Conservation (phyloP, 768 basidiomycete genomes). For the Boletus vermiculosoides region DNA sequence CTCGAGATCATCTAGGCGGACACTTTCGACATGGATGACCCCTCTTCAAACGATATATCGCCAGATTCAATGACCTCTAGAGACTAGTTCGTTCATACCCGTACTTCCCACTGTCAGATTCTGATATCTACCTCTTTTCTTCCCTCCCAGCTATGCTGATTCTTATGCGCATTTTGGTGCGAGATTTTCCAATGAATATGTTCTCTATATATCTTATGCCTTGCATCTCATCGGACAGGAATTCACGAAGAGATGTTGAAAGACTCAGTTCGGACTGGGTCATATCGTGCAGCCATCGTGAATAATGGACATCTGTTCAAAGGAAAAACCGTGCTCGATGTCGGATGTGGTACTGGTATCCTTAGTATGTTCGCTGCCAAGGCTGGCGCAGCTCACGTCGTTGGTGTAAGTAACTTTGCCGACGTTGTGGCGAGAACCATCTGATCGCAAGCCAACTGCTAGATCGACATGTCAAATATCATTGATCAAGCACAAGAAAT, state of each 20-base stretch:
- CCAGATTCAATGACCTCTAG: slow-evolving; percentile 71
- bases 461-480: slow-evolving; percentile 99
- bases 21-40: slow-evolving; percentile 26
- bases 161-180: slow-evolving; percentile 94
- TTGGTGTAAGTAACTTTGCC: slow-evolving; percentile 61
- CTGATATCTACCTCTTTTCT: slow-evolving; percentile 38
- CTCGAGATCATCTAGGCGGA: slow-evolving; percentile 1
- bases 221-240: slow-evolving; percentile 45
- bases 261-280: slow-evolving; percentile 90
- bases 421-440: background rate
- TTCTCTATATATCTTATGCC: slow-evolving; percentile 4
- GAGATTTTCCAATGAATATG: slow-evolving; percentile 19
- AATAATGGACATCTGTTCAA: slow-evolving; percentile 95
- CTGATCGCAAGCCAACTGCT: slow-evolving; percentile 15
- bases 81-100: slow-evolving; percentile 72
- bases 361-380: slow-evolving; percentile 97
- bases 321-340: slow-evolving; percentile 95
- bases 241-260: slow-evolving; percentile 99
- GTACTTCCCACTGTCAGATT: slow-evolving; percentile 29
- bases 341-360: slow-evolving; percentile 98
- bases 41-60: slow-evolving; percentile 25
- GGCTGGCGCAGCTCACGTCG: slow-evolving; percentile 91
- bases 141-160: slow-evolving; percentile 78
- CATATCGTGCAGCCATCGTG: slow-evolving; percentile 92
- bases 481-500: slow-evolving; percentile 99